Conservation (phyloP, 352 stramenopile genomes). For the Elongisporangium anandrum region DNA sequence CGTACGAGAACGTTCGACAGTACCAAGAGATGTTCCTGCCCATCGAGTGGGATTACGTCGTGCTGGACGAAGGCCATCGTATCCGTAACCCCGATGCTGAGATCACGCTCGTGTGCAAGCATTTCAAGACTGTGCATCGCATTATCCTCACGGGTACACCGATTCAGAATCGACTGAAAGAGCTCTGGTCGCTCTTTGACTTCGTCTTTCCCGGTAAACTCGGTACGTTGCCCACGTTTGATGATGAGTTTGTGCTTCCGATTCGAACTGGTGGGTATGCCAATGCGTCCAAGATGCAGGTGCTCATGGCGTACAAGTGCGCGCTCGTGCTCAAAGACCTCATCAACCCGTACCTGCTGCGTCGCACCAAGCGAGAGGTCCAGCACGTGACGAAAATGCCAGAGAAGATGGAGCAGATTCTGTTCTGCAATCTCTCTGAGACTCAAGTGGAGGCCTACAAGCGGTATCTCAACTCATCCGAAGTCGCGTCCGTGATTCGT, state of each 20-base stretch:
- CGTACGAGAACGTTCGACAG: constrained; percentile 95
- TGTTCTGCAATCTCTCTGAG: constrained; percentile 94
- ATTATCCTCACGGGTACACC: constrained; percentile 92
- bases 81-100: constrained; percentile 98
- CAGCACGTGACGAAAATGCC: constrained; percentile 91
- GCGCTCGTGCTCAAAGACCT: constrained; percentile 95
- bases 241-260: constrained; percentile 95
- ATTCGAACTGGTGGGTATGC: constrained; percentile 94
- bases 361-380: constrained; percentile 94
- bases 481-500: constrained; percentile 88
- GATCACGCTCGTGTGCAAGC: constrained; percentile 94
- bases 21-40: constrained; percentile 88
- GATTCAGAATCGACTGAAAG: constrained; percentile 93
- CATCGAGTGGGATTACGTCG: constrained; percentile 95
- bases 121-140: constrained; percentile 86
- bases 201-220: constrained; percentile 98
- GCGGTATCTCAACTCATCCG: constrained; percentile 88
- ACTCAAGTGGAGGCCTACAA: constrained; percentile 91
- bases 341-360: constrained; percentile 96
- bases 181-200: constrained; percentile 99
- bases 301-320: constrained; percentile 96
- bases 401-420: constrained; percentile 97
- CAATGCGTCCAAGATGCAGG: constrained; percentile 92
- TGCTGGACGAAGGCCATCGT: constrained; percentile 98
- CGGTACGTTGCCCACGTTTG: constrained; percentile 96